A percentile compares a stretch with the other conserved stretches of the same genome.
Conservation (phyloP, 306 rosid species). For the Rubus parviflorus region DNA sequence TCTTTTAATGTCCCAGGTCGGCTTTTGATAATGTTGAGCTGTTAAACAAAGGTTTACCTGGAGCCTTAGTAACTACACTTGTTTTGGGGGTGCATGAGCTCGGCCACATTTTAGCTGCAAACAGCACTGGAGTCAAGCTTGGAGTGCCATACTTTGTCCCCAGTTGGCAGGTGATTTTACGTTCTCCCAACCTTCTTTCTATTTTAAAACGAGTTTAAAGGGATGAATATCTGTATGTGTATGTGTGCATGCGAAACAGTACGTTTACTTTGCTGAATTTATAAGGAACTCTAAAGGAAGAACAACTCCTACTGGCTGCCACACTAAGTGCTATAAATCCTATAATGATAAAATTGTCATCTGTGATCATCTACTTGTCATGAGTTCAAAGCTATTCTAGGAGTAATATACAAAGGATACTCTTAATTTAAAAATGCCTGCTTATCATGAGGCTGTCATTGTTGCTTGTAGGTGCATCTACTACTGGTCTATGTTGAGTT, state of each 20-base stretch:
- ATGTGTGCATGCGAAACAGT: background rate
- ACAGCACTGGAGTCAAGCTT: conserved; percentile 63
- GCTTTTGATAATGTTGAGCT: conserved; percentile 81
- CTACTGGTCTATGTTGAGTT: conserved; percentile 4
- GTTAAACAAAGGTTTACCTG: conserved; percentile 87
- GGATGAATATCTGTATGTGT: background rate
- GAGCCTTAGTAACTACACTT: conserved; percentile 81
- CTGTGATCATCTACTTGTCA: conserved; percentile 7
- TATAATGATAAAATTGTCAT: background rate
- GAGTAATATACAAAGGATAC: background rate
- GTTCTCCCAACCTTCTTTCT: background rate
- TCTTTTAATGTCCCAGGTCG: conserved; percentile 61
- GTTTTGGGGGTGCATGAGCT: conserved; percentile 82
- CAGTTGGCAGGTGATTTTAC: conserved; percentile 88
- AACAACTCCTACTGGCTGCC: background rate
- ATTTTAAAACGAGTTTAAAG: background rate
- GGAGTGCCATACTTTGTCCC: conserved; percentile 94
- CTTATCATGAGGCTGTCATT: background rate
- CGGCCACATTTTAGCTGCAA: conserved; percentile 68
- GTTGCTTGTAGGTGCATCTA: conserved; percentile 10
- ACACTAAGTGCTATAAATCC: background rate
- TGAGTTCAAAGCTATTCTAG: background rate
- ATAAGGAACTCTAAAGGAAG: background rate
- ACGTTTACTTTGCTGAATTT: background rate
- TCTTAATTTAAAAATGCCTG: background rate